Evolutionary conservation across 2,329 filamentous ascomycete genomes (phyloP), one percentile per base, ranked within the genome.

Genomic region (Neofusicoccum kwambonambiense): DNA sequence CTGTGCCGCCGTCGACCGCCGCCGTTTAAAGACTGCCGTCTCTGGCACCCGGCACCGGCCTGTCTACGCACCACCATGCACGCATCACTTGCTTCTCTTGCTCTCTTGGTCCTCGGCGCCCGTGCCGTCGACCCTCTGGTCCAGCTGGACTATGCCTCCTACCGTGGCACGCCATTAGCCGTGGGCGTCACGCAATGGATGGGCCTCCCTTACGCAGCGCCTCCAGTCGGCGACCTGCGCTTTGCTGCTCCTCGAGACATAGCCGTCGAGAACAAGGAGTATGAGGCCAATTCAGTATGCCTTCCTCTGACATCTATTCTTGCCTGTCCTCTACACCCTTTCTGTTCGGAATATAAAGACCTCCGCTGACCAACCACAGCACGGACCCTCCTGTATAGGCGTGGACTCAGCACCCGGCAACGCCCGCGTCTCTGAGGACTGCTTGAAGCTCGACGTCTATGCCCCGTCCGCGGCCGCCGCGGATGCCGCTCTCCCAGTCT

Each of bases 131-230:
- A 78, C 17, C 67, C 75, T 3, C 71, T 77, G 5, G 86, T 92
- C 13, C 81, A 90, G 67, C 80, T 93, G 22, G 83, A 82, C 3
- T 93, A 93, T 72, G 84, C 88, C 35, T 84, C 81, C 31, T 92
- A 93, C 71, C 75, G 81, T 57, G 91, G 91, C 8, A 76, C 79
- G 3, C 72, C 22, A 41, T 78, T 83, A 1, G 69, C 76, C 0
- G 85, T 85, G 69, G 89, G 87, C 1, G 78, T 92, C 54, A 87
- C 84, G 2, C 83, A 89, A 74, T 94, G 90, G 89, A 82, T 91
- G 7, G 91, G 90, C 1, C 86, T 95, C 68, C 86, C 90, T 49
- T 95, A 87, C 78, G 91, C 90, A 2, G 87, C 88, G 5, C 80
- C 89, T 13, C 90, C 90, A 0, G 64, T 89, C 1, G 88, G 86